These are phyloP conservation scores for Fistulinella cinereoalba DNA, from an alignment of 1,284 basidiomycete genomes.

Conservation along the genomic window DNA sequence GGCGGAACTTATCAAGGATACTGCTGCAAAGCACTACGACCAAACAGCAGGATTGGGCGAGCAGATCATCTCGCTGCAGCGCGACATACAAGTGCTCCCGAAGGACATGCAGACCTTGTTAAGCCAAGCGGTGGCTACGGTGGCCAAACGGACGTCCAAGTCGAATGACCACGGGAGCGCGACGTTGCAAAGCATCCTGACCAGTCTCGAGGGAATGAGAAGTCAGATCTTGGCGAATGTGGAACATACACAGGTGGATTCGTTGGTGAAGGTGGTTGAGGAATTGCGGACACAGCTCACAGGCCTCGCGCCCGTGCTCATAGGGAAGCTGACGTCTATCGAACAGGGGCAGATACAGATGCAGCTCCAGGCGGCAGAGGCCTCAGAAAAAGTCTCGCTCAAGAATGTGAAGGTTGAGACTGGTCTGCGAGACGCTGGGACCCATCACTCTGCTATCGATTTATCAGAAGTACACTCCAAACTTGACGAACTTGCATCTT, in stretches of 20 bases:
- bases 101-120: slow-evolving; percentile 24
- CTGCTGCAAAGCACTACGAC: slow-evolving; percentile 37
- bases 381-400: slow-evolving; percentile 1
- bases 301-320: slow-evolving; percentile 19
- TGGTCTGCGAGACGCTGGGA: slow-evolving; percentile 8
- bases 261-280: slow-evolving; percentile 23
- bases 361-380: slow-evolving; percentile 6
- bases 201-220: slow-evolving; percentile 22
- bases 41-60: slow-evolving; percentile 36
- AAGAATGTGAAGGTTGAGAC: no score
- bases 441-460: slow-evolving; percentile 3
- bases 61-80: slow-evolving; percentile 38
- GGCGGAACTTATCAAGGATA: slow-evolving; percentile 38
- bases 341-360: slow-evolving; percentile 24
- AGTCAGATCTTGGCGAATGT: slow-evolving; percentile 14
- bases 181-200: slow-evolving; percentile 19
- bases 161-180: not conserved
- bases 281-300: slow-evolving; percentile 23
- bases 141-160: slow-evolving; percentile 1
- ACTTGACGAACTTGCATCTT: slow-evolving; percentile 27
- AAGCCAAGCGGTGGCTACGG: slow-evolving; percentile 6
- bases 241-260: slow-evolving; percentile 16
- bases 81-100: slow-evolving; percentile 34
- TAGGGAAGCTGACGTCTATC: slow-evolving; percentile 28
- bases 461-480: slow-evolving; percentile 27